phyloP scores from a whole-genome alignment of 495 filamentous ascomycete species.

The Tuber umbilicatum region DNA sequence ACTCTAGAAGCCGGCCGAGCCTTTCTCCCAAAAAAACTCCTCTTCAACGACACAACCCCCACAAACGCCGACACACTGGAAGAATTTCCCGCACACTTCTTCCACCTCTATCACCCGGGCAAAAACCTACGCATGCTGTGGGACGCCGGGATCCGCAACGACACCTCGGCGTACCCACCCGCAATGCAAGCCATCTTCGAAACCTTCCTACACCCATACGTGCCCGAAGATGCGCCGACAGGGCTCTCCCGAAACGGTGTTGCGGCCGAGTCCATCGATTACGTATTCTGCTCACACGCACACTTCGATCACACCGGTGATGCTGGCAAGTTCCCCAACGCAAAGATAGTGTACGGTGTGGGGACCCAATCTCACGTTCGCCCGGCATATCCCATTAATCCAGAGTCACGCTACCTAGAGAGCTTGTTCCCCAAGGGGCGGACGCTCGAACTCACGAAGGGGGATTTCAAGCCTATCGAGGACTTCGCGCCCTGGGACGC shows the following conservation, averaged over 20 bases:
- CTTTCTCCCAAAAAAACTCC: slow-evolving; percentile 6
- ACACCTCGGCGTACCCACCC: slow-evolving; percentile 1
- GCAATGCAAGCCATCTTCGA: not conserved
- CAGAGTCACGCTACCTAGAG: slow-evolving; percentile 45
- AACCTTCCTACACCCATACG: slow-evolving; percentile 8
- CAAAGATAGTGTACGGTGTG: slow-evolving; percentile 53
- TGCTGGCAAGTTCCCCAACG: slow-evolving; percentile 49
- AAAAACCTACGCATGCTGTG: slow-evolving; percentile 17
- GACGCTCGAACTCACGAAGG: slow-evolving; percentile 47
- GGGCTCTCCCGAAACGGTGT: slow-evolving; percentile 42
- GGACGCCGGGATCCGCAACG: slow-evolving; percentile 18
- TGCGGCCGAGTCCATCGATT: slow-evolving; percentile 49
- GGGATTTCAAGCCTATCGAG: slow-evolving; percentile 37
- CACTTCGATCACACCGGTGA: slow-evolving; percentile 61
- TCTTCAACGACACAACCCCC: slow-evolving; percentile 17
- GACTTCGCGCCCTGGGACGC: slow-evolving; percentile 15
- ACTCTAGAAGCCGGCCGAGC: slow-evolving; percentile 6
- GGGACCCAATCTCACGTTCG: slow-evolving; percentile 49
- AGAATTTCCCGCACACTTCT: slow-evolving; percentile 10
- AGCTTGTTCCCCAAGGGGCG: slow-evolving; percentile 49
- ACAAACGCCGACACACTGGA: slow-evolving; percentile 7
- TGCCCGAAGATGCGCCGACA: slow-evolving; percentile 15
- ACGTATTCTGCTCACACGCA: slow-evolving; percentile 54
- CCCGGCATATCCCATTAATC: slow-evolving; percentile 51
- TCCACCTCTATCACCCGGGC: slow-evolving; percentile 18